Evolutionary conservation across 1,284 basidiomycete species (phyloP).

Genomic region (Malassezia cuniculi): DNA sequence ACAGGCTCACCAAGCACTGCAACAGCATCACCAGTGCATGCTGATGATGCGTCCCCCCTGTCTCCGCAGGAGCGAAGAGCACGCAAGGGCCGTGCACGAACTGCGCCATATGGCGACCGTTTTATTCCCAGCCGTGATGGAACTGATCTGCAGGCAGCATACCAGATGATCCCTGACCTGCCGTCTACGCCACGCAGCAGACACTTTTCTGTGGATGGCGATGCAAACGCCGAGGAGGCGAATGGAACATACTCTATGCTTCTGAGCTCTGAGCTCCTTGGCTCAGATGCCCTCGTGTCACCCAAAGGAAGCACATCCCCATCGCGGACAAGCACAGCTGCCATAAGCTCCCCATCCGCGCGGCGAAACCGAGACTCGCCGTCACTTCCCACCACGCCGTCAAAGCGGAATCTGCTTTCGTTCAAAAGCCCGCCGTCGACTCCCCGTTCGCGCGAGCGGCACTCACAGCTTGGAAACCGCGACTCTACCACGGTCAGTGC

Average conservation of each 20-base stretch:
- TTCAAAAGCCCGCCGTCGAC: slow-evolving; percentile 44
- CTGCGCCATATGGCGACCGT: slow-evolving; percentile 24
- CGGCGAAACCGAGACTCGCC: too few relatives aligned
- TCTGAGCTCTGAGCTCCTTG: slow-evolving; percentile 51
- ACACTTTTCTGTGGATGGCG: slow-evolving; percentile 15
- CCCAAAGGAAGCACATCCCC: too few relatives aligned
- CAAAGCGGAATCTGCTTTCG: slow-evolving; percentile 49
- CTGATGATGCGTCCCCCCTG: too few relatives aligned
- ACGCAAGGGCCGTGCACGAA: neutral
- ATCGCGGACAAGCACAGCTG: slow-evolving; percentile 4
- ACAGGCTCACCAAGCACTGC: too few relatives aligned
- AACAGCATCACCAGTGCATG: too few relatives aligned
- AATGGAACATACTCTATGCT: slow-evolving; percentile 50
- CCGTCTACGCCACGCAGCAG: slow-evolving; percentile 30
- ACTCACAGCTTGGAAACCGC: slow-evolving; percentile 2
- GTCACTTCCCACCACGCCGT: slow-evolving; percentile 24
- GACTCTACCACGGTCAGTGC: neutral
- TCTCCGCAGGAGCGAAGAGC: neutral
- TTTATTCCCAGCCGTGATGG: slow-evolving; percentile 52
- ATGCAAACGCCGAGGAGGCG: slow-evolving; percentile 47
- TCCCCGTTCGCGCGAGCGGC: slow-evolving; percentile 13
- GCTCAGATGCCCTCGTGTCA: slow-evolving; percentile 18
- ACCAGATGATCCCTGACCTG: slow-evolving; percentile 48
- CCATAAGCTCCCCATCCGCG: too few relatives aligned
- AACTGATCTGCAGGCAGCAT: slow-evolving; percentile 49